Conservation (phyloP, 2,329 filamentous ascomycete species). For the Xylariaceae sp. region DNA sequence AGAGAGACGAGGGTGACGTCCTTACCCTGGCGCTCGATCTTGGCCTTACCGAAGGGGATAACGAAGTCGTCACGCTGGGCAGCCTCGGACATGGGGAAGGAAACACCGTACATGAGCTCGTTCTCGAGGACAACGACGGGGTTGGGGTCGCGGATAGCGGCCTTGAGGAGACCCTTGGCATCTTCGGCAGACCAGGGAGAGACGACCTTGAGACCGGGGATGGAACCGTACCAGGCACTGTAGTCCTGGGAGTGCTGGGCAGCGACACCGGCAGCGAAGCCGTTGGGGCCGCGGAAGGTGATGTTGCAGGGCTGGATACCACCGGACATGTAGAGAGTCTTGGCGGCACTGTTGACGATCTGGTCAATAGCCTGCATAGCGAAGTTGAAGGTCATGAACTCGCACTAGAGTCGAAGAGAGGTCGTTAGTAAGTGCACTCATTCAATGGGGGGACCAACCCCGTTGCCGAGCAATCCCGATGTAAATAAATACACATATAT, state of each 20-base stretch:
- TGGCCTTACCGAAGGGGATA: slow-evolving; percentile 95
- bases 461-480: background rate
- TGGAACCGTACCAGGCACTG: slow-evolving; percentile 97
- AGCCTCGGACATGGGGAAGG: slow-evolving; percentile 95
- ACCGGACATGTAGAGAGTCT: slow-evolving; percentile 99
- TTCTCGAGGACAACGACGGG: slow-evolving; percentile 89
- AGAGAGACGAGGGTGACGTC: slow-evolving; percentile 93
- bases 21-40: slow-evolving; percentile 94
- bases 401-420: slow-evolving; percentile 55
- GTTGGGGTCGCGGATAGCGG: slow-evolving; percentile 96
- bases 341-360: slow-evolving; percentile 97
- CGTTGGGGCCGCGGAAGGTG: slow-evolving; percentile 98
- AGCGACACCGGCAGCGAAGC: slow-evolving; percentile 90
- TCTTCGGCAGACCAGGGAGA: slow-evolving; percentile 95
- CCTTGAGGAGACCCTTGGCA: slow-evolving; percentile 96
- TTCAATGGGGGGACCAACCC: background rate
- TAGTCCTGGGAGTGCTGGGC: slow-evolving; percentile 99
- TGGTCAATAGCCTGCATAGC: slow-evolving; percentile 99
- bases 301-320: slow-evolving; percentile 99
- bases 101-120: slow-evolving; percentile 85
- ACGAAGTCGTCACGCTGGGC: slow-evolving; percentile 97
- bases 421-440: slow-evolving; percentile 8
- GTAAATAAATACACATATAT: background rate
- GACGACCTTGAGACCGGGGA: slow-evolving; percentile 95
- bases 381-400: slow-evolving; percentile 99